Conservation (phyloP, 768 basidiomycete genomes). For the Naganishia vishniacii region DNA sequence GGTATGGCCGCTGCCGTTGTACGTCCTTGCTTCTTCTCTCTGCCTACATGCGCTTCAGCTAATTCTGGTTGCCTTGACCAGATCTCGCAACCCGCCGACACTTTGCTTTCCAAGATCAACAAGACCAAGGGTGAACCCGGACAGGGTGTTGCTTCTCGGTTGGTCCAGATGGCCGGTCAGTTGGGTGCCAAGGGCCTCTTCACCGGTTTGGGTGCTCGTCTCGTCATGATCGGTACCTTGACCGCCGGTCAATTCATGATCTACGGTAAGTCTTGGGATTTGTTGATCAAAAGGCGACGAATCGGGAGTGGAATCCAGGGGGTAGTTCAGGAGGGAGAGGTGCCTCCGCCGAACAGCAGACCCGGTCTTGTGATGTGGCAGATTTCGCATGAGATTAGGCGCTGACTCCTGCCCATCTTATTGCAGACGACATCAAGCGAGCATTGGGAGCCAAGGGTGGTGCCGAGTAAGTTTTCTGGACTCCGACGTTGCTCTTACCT, state of each 20-base stretch:
- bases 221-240: constrained; percentile 52
- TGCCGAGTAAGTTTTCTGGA: constrained; percentile 33
- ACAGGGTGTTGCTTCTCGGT: constrained; percentile 48
- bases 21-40: not conserved
- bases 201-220: constrained; percentile 50
- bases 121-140: constrained; percentile 59
- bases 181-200: constrained; percentile 51
- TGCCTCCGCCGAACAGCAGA: too few relatives aligned
- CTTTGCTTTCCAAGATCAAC: constrained; percentile 82
- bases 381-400: too few relatives aligned
- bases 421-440: constrained; percentile 39
- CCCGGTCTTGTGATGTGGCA: too few relatives aligned
- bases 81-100: constrained; percentile 94
- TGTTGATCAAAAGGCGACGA: constrained; percentile 39
- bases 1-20: constrained; percentile 80
- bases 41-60: not conserved
- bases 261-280: constrained; percentile 38
- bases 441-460: constrained; percentile 48
- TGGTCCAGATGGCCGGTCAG: constrained; percentile 50
- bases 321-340: too few relatives aligned
- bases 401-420: constrained; percentile 6
- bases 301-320: constrained; percentile 48
- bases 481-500: too few relatives aligned
- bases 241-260: constrained; percentile 52
- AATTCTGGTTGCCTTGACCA: constrained; percentile 47